Conservation (phyloP, 345 rosid species). For the Ricinus communis region DNA sequence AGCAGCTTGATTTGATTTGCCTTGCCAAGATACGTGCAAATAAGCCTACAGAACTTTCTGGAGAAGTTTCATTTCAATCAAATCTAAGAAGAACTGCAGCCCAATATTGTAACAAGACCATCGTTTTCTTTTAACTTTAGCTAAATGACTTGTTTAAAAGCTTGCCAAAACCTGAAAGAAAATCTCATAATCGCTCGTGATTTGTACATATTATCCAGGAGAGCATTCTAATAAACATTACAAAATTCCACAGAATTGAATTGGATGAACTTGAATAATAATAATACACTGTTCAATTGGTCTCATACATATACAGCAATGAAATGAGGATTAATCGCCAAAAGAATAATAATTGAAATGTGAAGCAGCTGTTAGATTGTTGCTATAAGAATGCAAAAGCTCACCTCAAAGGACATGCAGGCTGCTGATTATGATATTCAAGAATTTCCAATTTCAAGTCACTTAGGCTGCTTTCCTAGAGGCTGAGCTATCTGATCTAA, state of each 20-base stretch:
- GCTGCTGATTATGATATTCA: neutral
- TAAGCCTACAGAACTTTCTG: too few species aligned
- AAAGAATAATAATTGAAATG: neutral
- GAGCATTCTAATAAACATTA: neutral
- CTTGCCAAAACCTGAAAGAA: too few species aligned
- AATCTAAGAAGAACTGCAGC: too few species aligned
- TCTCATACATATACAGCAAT: neutral
- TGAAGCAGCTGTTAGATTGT: constrained; percentile 2
- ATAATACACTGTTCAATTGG: neutral
- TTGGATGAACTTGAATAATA: neutral
- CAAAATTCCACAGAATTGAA: neutral
- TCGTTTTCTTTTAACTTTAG: too few species aligned
- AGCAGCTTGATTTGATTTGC: too few species aligned
- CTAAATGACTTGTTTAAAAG: too few species aligned
- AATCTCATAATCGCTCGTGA: too few species aligned
- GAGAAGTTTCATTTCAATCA: too few species aligned
- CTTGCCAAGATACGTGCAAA: too few species aligned
- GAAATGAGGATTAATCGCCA: neutral
- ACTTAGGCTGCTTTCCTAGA: constrained; percentile 57
- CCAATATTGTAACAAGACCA: too few species aligned
- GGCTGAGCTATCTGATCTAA: constrained; percentile 37
- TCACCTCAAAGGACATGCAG: neutral
- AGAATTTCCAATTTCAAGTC: neutral
- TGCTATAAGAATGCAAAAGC: neutral
- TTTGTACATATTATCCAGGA: too few species aligned